These are phyloP conservation scores for Lagenidium giganteum DNA, from an alignment of 352 stramenopile genomes.

Conservation along the genomic window DNA sequence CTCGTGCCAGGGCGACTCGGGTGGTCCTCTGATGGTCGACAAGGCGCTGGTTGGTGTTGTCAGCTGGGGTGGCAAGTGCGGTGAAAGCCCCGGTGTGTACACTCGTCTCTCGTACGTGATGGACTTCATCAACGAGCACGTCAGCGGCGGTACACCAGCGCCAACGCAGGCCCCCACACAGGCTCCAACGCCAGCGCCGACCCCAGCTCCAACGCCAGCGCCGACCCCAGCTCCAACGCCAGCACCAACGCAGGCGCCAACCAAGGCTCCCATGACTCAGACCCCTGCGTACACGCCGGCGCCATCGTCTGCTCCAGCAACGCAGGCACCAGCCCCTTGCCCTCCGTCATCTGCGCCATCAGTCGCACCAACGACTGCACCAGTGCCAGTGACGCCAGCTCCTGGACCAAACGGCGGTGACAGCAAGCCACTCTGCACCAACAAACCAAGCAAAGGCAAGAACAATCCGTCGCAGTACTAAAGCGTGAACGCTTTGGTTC, in stretches of 20 bases:
- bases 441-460: too few relatives aligned
- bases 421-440: too few relatives aligned
- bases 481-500: too few relatives aligned
- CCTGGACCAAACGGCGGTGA: too few relatives aligned
- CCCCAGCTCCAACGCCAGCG: background rate
- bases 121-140: conserved; percentile 53
- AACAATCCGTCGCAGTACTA: too few relatives aligned
- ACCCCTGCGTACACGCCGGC: conserved; percentile 4
- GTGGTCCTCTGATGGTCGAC: conserved; percentile 46
- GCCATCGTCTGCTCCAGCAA: conserved; percentile 12
- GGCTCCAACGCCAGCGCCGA: background rate
- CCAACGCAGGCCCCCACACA: conserved; percentile 14
- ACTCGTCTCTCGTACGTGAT: conserved; percentile 39
- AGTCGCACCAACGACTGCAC: too few relatives aligned
- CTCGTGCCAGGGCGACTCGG: conserved; percentile 67
- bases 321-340: background rate
- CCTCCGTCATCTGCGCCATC: background rate
- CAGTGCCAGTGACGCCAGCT: too few relatives aligned
- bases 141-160: conserved; percentile 19
- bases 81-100: conserved; percentile 50
- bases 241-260: background rate
- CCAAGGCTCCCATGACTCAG: background rate
- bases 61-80: conserved; percentile 58
- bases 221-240: background rate
- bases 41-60: conserved; percentile 56